Percentiles rank a stretch among this genome's conserved stretches.
Conservation (phyloP, 2,329 filamentous ascomycete genomes). For the Helotiales sp. region DNA sequence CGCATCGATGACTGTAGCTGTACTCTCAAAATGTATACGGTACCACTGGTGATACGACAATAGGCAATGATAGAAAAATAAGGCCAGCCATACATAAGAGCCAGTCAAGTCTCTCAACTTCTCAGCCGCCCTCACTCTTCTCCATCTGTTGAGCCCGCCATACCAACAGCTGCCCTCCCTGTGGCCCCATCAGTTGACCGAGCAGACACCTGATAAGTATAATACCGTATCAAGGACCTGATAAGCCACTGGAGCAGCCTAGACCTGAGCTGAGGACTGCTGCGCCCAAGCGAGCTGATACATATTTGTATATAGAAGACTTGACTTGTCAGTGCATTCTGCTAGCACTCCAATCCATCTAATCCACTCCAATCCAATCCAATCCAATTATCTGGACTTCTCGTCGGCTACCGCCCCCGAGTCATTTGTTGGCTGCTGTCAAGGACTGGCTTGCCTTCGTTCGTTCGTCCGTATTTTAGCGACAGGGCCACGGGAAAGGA, state of each 20-base stretch:
- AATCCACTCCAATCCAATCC: background rate
- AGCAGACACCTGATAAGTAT: background rate
- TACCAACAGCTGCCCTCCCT: background rate
- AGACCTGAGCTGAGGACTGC: background rate
- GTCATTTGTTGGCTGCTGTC: conserved; percentile 9
- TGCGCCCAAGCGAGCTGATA: conserved; percentile 3
- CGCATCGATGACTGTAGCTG: background rate
- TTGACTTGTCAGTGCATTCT: background rate
- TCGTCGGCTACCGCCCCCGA: background rate
- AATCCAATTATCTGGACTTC: background rate
- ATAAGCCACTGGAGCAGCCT: conserved; percentile 2
- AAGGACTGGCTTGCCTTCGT: conserved; percentile 6
- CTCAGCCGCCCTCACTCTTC: background rate
- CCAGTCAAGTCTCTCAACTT: background rate
- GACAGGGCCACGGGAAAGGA: background rate
- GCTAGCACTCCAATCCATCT: background rate
- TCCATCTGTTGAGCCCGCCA: conserved; percentile 1
- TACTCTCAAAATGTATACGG: background rate
- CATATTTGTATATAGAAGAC: background rate
- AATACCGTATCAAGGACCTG: background rate
- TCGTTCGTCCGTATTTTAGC: conserved; percentile 7
- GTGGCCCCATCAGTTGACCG: background rate
- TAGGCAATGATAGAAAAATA: background rate
- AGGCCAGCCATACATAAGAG: background rate
- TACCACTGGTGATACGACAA: background rate